phyloP scores from a whole-genome alignment of 2,329 filamentous ascomycete species.

The Allantophomopsis lycopodina region DNA sequence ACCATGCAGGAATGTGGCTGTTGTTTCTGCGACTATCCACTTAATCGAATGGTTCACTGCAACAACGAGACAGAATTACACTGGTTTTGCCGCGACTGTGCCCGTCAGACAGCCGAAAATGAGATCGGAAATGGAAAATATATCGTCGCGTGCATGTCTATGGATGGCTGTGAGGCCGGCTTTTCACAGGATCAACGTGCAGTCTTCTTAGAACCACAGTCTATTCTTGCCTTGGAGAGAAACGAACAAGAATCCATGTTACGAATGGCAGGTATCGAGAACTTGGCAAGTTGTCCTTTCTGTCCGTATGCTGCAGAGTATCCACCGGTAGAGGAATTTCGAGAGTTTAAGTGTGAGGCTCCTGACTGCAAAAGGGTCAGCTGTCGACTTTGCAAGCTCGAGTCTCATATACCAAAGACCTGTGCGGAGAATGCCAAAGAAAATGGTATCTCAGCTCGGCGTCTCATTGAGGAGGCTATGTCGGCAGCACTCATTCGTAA shows the following conservation, averaged over 20 bases:
- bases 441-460: conserved; percentile 44
- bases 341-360: conserved; percentile 60
- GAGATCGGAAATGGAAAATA: conserved; percentile 59
- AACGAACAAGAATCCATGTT: conserved; percentile 61
- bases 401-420: conserved; percentile 58
- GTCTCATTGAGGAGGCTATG: conserved; percentile 72
- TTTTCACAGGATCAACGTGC: conserved; percentile 43
- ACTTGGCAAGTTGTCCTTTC: conserved; percentile 66
- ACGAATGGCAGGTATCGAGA: conserved; percentile 54
- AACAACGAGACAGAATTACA: conserved; percentile 29
- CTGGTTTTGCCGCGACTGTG: conserved; percentile 58
- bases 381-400: conserved; percentile 53
- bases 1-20: conserved; percentile 55
- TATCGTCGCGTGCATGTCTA: conserved; percentile 57
- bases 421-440: conserved; percentile 55
- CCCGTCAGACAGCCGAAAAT: conserved; percentile 48
- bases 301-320: conserved; percentile 70
- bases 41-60: conserved; percentile 59
- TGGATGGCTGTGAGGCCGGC: conserved; percentile 45
- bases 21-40: conserved; percentile 54
- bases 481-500: conserved; percentile 62
- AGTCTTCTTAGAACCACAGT: conserved; percentile 41
- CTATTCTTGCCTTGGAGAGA: conserved; percentile 48
- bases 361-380: conserved; percentile 48
- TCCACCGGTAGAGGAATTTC: conserved; percentile 50